Percentiles rank a stretch among this genome's conserved stretches.
Conservation (phyloP, 768 basidiomycete species). For the Hemileccinum rubropunctum region DNA sequence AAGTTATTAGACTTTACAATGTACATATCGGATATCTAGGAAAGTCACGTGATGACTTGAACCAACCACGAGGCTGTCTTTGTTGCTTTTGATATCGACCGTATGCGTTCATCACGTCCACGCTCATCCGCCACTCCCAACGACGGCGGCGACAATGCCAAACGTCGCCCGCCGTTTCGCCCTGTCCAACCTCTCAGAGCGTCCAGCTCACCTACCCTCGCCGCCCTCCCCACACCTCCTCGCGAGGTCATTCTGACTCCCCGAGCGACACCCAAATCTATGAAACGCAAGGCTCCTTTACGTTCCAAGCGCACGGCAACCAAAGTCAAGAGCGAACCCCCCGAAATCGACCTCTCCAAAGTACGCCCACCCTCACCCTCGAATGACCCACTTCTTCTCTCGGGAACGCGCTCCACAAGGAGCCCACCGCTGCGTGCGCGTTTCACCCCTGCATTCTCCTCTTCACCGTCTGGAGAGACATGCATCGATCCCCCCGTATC, state of each 20-base stretch:
- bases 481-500: slow-evolving; percentile 3
- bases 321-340: slow-evolving; percentile 61
- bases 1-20: no score
- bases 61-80: slow-evolving; percentile 3
- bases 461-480: slow-evolving; percentile 26
- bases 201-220: slow-evolving; percentile 34
- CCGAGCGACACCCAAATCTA: slow-evolving; percentile 35
- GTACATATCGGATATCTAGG: background rate
- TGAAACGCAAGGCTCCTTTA: slow-evolving; percentile 34
- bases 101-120: slow-evolving; percentile 10
- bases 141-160: slow-evolving; percentile 1
- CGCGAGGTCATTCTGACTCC: slow-evolving; percentile 51
- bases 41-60: slow-evolving; percentile 7
- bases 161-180: slow-evolving; percentile 19
- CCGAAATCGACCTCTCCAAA: slow-evolving; percentile 54
- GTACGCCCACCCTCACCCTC: slow-evolving; percentile 72
- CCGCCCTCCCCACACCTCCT: slow-evolving; percentile 60
- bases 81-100: slow-evolving; percentile 15
- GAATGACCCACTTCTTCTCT: slow-evolving; percentile 71
- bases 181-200: slow-evolving; percentile 12
- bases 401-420: slow-evolving; percentile 36
- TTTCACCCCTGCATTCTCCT: slow-evolving; percentile 37
- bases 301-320: slow-evolving; percentile 19
- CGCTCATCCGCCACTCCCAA: slow-evolving; percentile 11
- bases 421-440: slow-evolving; percentile 29